Evolutionary conservation across 1,139 yeast species (phyloP), one percentile per base, ranked within the genome.

Genomic region (Geotrichum citri-aurantii): DNA sequence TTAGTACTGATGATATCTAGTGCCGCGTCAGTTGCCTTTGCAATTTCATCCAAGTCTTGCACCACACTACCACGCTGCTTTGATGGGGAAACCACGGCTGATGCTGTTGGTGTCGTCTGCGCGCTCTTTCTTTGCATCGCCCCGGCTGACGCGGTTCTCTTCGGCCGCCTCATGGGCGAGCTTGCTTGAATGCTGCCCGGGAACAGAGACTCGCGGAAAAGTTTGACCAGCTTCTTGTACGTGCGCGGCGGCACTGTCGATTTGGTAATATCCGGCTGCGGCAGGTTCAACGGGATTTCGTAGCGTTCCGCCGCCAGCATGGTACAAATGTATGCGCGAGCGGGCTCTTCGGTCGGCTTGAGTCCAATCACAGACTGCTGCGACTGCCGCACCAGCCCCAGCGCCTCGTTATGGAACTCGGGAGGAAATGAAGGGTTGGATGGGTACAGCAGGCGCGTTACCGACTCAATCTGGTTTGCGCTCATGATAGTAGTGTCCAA

Each of bases 271-370:
- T 64, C 65, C 2, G 69, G 66, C 4, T 57, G 55, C 2, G 72
- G 69, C n/a, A 66, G 60, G 2, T 64, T 60, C 23, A 68, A 59
- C 14, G 53, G 52, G 21, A 52, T 46, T 27, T 56, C 59, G n/a
- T 67, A 62, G 51, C 60, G 57, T 56, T 72, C 74, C n/a, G 67
- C 63, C 1, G 76, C 75, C 40, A 73, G 54, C 19, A 67, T 67
- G 14, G 71, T 68, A 59, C 75, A 70, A 6, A 73, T 50, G 42
- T 65, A 66, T n/a, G 62, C 53, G 7, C 76, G 60, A 1, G 75
- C 75, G 1, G 71, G 65, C 53, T 72, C 75, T 57, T 71, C 73
- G 6, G 60, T 62, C 1, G 73, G 69, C 37, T 67, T 66, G 48
- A 73, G 60, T 5, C 61, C 56, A 7, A 51, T 48, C 46, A 68